Evolutionary conservation across 371 early-diverging fungal species (phyloP), one percentile per base, ranked within the genome.

Genomic region (Syncephalis fuscata): DNA sequence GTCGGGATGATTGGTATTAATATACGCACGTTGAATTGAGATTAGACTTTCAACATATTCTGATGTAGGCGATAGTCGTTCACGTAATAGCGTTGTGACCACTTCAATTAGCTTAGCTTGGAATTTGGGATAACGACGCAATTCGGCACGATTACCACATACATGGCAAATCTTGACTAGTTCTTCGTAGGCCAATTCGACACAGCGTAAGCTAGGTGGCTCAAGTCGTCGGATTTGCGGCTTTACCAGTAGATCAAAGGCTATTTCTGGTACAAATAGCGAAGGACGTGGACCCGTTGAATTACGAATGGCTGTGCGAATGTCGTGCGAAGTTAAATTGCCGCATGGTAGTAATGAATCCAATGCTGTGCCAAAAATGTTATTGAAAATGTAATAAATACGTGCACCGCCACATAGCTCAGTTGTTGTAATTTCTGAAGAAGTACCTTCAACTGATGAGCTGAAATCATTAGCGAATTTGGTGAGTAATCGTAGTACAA

Each of bases 1-100:
- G 56, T 91, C 90, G 3, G 90, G 90, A 60, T 92, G 90, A 58
- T 83, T 87, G 46, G 90, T 89, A 56, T 88, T 89, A 59, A 93
- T 88, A 59, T 91, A 93, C 1, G 87, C 76, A 44, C 81, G 73
- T 62, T 93, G 82, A 52, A 89, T 83, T 44, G 76, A 66, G 45
- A 93, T 78, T 65, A 92, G 61, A 50, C 81, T 78, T 52, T 81
- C 76, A 1, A 93, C 82, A 54, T 81, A 85, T 4, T 59, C 56
- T 0, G 77, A 63, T 0, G 92, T 79, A 37, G 85, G 79, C 3
- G 66, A 66, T 2, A 82, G 54, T 41, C 84, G 70, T 62, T 88
- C 87, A 38, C 81, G 82, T 40, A 93, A 60, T 22, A 91, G 57
- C 38, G 78, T 76, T n/a, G 82, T 76, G 2, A 85, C 77, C 0